Evolutionary conservation across 73 alveolate genomes (phyloP).

Genomic region (Tetrahymena thermophila): DNA sequence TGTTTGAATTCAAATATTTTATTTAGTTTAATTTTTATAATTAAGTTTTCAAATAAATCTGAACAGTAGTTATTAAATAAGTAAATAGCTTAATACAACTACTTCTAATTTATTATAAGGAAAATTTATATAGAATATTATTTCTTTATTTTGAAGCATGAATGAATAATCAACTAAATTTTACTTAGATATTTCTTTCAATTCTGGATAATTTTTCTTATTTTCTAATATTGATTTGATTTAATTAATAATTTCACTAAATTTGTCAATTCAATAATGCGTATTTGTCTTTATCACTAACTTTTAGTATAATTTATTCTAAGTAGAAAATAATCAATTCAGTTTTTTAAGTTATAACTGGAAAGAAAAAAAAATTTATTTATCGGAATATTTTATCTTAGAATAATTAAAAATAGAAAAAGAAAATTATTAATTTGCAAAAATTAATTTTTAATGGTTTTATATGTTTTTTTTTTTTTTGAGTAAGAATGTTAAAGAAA

Average conservation of each 20-base stretch:
- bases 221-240: not conserved
- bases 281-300: not conserved
- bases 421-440: not conserved
- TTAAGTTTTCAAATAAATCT: not conserved
- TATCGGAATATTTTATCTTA: not conserved
- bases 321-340: not conserved
- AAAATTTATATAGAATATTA: no score
- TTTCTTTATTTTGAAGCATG: not conserved
- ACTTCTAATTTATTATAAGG: not conserved
- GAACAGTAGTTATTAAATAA: no score
- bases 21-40: no score
- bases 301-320: not conserved
- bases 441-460: not conserved
- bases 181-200: not conserved
- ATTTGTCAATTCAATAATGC: not conserved
- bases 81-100: no score
- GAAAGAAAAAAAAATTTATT: not conserved
- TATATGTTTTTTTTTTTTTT: no score
- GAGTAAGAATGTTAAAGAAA: not conserved
- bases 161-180: not conserved
- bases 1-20: no score
- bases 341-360: not conserved
- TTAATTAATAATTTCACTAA: not conserved
- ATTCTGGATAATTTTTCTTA: not conserved
- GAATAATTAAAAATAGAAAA: not conserved